A percentile compares a stretch with the other conserved stretches of the same genome.
phyloP scores from a whole-genome alignment of 371 early-diverging fungal species.

The Zychaea mexicana region DNA sequence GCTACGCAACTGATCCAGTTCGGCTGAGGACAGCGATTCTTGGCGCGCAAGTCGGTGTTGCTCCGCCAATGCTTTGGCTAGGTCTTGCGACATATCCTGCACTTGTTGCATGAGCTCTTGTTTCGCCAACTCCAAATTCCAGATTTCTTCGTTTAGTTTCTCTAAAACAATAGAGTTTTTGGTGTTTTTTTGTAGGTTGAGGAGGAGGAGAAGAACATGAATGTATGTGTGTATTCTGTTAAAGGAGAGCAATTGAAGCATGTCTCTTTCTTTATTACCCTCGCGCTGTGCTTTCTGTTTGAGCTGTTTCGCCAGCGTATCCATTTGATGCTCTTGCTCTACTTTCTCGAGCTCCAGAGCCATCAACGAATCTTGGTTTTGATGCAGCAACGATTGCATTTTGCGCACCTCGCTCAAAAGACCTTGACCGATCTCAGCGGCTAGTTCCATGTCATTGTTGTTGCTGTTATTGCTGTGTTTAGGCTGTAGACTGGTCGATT shows the following conservation, averaged over 20 bases:
- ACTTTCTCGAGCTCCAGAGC: constrained; percentile 54
- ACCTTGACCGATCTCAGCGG: constrained; percentile 43
- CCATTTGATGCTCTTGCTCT: constrained; percentile 57
- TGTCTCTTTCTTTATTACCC: constrained; percentile 27
- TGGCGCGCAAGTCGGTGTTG: constrained; percentile 5
- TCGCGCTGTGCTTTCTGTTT: constrained; percentile 50
- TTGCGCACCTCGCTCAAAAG: constrained; percentile 42
- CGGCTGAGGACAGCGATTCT: constrained; percentile 26
- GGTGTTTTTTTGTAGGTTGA: not conserved
- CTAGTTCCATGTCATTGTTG: constrained; percentile 31
- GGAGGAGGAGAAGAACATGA: too few relatives aligned
- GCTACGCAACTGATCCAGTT: constrained; percentile 30
- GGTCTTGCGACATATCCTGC: constrained; percentile 43
- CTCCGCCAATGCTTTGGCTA: constrained; percentile 31
- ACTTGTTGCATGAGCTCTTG: constrained; percentile 46
- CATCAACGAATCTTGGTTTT: constrained; percentile 54
- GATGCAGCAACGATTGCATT: constrained; percentile 43
- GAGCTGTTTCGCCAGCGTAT: constrained; percentile 52
- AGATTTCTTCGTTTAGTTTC: constrained; percentile 35
- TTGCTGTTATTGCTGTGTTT: constrained; percentile 9
- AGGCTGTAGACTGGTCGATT: constrained; percentile 1
- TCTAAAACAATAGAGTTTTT: constrained; percentile 16
- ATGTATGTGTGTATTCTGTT: not conserved
- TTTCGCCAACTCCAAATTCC: constrained; percentile 40
- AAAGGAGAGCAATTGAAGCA: too few relatives aligned